Conservation (phyloP, 495 filamentous ascomycete species). For the Aspergillus cavernicola region DNA sequence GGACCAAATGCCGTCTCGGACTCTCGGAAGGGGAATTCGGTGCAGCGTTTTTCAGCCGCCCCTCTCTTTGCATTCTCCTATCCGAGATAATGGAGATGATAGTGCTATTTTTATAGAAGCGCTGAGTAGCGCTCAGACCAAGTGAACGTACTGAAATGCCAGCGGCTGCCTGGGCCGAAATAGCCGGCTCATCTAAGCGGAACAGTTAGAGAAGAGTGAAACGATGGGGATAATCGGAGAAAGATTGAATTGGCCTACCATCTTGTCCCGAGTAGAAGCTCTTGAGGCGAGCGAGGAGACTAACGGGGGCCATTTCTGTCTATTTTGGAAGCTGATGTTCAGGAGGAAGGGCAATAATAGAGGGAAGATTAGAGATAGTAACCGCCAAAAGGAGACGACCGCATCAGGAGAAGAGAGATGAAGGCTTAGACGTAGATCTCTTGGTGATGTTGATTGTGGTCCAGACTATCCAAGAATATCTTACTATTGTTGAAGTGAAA, state of each 20-base stretch:
- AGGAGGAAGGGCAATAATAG: background rate
- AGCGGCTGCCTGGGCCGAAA: constrained; percentile 46
- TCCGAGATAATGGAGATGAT: background rate
- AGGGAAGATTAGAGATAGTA: background rate
- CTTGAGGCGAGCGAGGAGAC: constrained; percentile 34
- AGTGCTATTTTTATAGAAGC: constrained; percentile 16
- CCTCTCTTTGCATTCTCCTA: background rate
- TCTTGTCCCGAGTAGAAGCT: constrained; percentile 34
- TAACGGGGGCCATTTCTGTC: constrained; percentile 33
- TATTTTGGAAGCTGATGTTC: background rate
- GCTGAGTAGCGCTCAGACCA: constrained; percentile 9
- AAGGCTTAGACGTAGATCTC: background rate
- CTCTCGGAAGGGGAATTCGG: background rate
- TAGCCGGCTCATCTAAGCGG: constrained; percentile 41
- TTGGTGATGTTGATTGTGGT: background rate
- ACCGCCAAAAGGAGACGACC: background rate
- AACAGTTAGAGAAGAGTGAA: constrained; percentile 9
- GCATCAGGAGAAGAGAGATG: background rate
- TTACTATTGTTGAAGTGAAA: constrained; percentile 2
- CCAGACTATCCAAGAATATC: background rate
- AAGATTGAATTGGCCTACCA: constrained; percentile 22
- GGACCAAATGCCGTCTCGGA: background rate
- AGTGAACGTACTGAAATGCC: constrained; percentile 48
- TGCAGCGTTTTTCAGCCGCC: background rate
- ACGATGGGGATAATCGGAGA: background rate